Base-by-base conservation (phyloP, 1,139 yeast species). In the Pichia sp. region DNA sequence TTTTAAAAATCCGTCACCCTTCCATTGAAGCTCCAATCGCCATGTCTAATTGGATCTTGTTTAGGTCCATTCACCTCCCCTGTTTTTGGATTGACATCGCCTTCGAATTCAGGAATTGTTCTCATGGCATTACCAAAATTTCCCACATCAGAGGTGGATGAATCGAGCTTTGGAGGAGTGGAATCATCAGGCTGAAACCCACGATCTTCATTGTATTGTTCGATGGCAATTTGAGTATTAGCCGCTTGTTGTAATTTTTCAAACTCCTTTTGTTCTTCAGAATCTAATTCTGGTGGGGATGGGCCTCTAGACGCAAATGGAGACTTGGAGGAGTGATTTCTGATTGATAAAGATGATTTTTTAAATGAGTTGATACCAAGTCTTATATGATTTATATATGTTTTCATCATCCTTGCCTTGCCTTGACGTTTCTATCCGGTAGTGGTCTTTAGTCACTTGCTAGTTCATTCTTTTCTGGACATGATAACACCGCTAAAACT, bases 1-100 rank as follows among this genome's bases (percentile, higher is more conserved):
- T 10, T 4, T 42, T 66, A 92, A 60, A 92, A 94, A 62, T 94
- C 99, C 2, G 97, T 90, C 32, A 87, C 96, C 60, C 97, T 77
- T 1, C 98, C 98, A 60, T 92, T 90, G 62, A 82, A 94, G 4
- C 96, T 81, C 78, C 95, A 94, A 57, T 94, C 99, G 38, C 90
- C 92, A 59, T 87, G 95, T 56, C 81, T 79, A 54, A 87, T 71
- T 1, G 99, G 99, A 58, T 94, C 97, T 63, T 92, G 97, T 59
- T 94, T 94, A n/a, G 99, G 99, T 0, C 98, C 99, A 37, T 96
- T 96, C 33, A 82, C 71, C 64, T 94, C 99, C 2, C 98, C 98
- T 1, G 97, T 90, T 48, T 72, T 73, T 0, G 99, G 99, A 59
- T 92, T 92, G 34, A 75, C 79, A 49, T 90, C 92, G 1, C 99